Evolutionary conservation across 2,329 filamentous ascomycete species (phyloP).

Genomic region (Elsinoe batatas): DNA sequence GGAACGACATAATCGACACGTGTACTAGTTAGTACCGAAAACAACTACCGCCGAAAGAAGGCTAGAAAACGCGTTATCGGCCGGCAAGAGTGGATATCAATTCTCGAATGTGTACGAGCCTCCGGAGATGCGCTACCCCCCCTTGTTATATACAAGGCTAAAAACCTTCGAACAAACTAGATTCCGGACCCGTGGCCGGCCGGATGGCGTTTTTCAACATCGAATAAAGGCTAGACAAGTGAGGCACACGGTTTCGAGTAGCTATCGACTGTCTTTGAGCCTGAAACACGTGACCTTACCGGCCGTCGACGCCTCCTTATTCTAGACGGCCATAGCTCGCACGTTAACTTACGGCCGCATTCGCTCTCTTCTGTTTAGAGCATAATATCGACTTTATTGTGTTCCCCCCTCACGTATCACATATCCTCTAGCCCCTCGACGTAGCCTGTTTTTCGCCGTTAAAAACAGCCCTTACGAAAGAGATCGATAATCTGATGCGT

Average conservation of each 20-base stretch:
- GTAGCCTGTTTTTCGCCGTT: neutral
- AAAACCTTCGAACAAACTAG: too few species aligned
- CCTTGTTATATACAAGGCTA: too few species aligned
- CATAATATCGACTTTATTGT: neutral
- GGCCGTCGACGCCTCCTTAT: neutral
- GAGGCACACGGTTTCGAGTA: too few species aligned
- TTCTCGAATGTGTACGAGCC: neutral
- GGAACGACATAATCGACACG: neutral
- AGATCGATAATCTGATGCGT: neutral
- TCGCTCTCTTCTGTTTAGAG: neutral
- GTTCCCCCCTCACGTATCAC: neutral
- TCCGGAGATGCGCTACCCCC: too few species aligned
- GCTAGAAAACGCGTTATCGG: too few species aligned
- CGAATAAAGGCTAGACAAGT: neutral
- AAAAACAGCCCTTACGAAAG: too few species aligned
- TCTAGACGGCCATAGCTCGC: neutral
- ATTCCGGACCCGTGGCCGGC: too few species aligned
- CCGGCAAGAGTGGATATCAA: neutral
- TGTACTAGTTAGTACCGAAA: neutral
- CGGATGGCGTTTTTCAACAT: neutral
- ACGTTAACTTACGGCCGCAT: neutral
- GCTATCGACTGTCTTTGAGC: neutral
- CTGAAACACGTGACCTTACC: neutral
- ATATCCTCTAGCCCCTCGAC: neutral
- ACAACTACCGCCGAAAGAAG: neutral